These are phyloP conservation scores for Phytophthora tubulina DNA, from an alignment of 352 stramenopile species.

Conservation along the genomic window DNA sequence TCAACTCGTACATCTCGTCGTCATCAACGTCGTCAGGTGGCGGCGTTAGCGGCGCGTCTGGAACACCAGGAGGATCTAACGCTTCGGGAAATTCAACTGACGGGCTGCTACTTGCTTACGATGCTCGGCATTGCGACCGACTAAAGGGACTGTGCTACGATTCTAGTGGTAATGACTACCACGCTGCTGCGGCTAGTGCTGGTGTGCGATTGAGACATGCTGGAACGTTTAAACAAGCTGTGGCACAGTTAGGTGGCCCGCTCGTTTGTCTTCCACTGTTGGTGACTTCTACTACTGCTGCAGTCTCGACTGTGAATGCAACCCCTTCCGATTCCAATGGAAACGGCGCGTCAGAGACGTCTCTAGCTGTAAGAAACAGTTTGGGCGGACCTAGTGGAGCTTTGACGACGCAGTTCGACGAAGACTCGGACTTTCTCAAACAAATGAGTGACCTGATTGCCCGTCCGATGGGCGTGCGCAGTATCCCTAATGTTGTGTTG, in stretches of 20 bases:
- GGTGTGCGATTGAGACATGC: constrained; percentile 69
- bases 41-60: constrained; percentile 39
- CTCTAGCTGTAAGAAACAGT: constrained; percentile 13
- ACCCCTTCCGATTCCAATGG: constrained; percentile 18
- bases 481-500: constrained; percentile 79
- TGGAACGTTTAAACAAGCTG: constrained; percentile 77
- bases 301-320: constrained; percentile 42
- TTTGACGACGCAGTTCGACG: constrained; percentile 74
- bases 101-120: constrained; percentile 70
- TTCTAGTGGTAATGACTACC: constrained; percentile 75
- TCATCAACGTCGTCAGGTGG: constrained; percentile 60
- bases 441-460: constrained; percentile 82
- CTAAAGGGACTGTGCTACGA: constrained; percentile 73
- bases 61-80: constrained; percentile 34
- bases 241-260: constrained; percentile 72
- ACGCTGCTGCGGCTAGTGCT: constrained; percentile 63
- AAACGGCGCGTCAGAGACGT: constrained; percentile 11
- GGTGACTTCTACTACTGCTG: constrained; percentile 55
- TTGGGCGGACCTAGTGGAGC: constrained; percentile 20
- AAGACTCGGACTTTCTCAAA: constrained; percentile 77
- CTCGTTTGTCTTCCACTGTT: constrained; percentile 74
- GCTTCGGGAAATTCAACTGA: constrained; percentile 52
- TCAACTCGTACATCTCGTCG: constrained; percentile 82
- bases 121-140: constrained; percentile 72
- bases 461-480: constrained; percentile 71